Conservation (phyloP, 2,329 filamentous ascomycete species). For the Sphaerulina populicola region DNA sequence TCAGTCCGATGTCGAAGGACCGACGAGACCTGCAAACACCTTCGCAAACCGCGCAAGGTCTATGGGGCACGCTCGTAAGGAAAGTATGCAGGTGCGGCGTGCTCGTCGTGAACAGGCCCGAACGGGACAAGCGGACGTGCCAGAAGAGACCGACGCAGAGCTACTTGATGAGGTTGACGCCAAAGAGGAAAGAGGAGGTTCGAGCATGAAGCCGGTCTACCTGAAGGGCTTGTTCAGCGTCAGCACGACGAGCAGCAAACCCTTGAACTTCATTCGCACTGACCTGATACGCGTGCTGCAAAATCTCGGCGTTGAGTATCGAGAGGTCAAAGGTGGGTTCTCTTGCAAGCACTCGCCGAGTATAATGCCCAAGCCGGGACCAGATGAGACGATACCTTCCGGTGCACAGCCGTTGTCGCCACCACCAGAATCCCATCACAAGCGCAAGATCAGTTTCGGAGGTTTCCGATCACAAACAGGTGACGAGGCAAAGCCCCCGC, state of each 20-base stretch:
- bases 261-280: conserved; percentile 71
- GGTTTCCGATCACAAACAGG: conserved; percentile 56
- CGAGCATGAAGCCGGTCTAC: conserved; percentile 84
- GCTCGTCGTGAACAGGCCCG: conserved; percentile 48
- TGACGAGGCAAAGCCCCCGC: conserved; percentile 46
- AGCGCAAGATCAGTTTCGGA: conserved; percentile 75
- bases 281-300: conserved; percentile 87
- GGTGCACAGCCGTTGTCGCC: conserved; percentile 50
- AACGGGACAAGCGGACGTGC: conserved; percentile 59
- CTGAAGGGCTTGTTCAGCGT: conserved; percentile 96
- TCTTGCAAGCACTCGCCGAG: conserved; percentile 80
- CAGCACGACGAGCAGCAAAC: conserved; percentile 88
- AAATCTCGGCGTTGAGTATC: conserved; percentile 81
- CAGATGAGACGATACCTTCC: conserved; percentile 35
- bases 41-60: conserved; percentile 72
- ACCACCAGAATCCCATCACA: conserved; percentile 49
- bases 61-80: conserved; percentile 75
- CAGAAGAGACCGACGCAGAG: conserved; percentile 84
- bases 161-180: conserved; percentile 50
- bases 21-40: conserved; percentile 39
- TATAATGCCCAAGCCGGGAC: conserved; percentile 65
- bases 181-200: conserved; percentile 44
- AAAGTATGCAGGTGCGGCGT: conserved; percentile 84
- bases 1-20: conserved; percentile 43
- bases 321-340: conserved; percentile 89